Conservation (phyloP, 1,284 basidiomycete species). For the Gastroboletus turbinatus region DNA sequence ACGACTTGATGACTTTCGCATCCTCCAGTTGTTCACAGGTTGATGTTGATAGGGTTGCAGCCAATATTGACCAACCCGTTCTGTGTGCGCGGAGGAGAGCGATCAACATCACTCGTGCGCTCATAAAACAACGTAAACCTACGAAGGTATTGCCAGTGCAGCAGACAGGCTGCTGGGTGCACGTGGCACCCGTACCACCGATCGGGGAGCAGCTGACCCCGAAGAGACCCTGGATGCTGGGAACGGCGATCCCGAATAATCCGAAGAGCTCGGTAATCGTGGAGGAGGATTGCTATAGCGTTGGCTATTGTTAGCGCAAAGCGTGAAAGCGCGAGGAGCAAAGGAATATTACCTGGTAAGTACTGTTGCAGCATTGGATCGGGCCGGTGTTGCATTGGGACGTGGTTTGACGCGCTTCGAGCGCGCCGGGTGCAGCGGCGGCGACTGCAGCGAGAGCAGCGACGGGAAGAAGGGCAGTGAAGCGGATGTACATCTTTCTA, state of each 20-base stretch:
- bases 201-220: slow-evolving; percentile 3
- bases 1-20: background rate
- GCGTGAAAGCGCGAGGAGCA: too few species aligned
- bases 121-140: background rate
- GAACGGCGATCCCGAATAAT: background rate
- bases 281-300: background rate
- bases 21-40: background rate
- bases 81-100: background rate
- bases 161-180: slow-evolving; percentile 14
- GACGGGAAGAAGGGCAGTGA: slow-evolving; percentile 5
- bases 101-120: background rate
- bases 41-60: slow-evolving; percentile 13
- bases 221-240: background rate
- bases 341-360: background rate
- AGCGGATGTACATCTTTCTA: slow-evolving; percentile 4
- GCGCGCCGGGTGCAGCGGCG: slow-evolving; percentile 1
- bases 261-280: background rate
- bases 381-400: slow-evolving; percentile 10
- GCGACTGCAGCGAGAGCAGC: background rate
- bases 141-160: slow-evolving; percentile 15
- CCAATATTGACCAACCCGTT: slow-evolving; percentile 15
- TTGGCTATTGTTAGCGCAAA: background rate
- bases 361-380: slow-evolving; percentile 3
- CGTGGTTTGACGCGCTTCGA: background rate
- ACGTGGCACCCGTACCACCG: background rate